Percentiles rank a stretch among this genome's conserved stretches.
These are phyloP conservation scores for Casuarina cunninghamiana DNA, from an alignment of 306 rosid species.

Conservation along the genomic window DNA sequence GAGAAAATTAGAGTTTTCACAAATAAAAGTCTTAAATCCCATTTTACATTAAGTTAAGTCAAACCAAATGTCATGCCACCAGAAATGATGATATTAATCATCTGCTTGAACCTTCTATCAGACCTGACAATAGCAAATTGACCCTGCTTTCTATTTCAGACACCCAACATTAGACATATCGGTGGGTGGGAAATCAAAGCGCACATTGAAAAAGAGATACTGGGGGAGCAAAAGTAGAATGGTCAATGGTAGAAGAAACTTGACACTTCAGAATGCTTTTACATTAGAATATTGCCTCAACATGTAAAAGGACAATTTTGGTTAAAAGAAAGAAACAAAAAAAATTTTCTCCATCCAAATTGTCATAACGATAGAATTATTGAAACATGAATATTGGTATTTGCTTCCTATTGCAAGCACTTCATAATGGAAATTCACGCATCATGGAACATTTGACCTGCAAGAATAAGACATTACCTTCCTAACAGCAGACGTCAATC, in stretches of 20 bases:
- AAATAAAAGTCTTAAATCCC: neutral
- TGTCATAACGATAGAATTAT: neutral
- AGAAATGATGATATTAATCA: neutral
- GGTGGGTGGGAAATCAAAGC: neutral
- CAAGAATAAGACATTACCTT: slow-evolving; percentile 52
- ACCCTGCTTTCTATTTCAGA: neutral
- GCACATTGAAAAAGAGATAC: neutral
- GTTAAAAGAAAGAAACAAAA: no score
- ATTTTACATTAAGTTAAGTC: neutral
- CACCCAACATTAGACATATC: neutral
- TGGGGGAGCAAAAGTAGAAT: neutral
- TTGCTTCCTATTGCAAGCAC: neutral
- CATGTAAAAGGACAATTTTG: neutral
- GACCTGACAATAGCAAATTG: neutral
- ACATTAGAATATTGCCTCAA: neutral
- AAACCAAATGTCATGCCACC: neutral
- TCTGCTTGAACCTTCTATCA: neutral
- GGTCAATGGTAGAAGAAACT: neutral
- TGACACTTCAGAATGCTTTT: neutral
- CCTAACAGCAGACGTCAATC: slow-evolving; percentile 85
- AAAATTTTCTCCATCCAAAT: neutral
- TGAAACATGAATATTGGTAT: neutral
- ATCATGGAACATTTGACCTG: neutral
- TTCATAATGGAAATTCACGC: neutral
- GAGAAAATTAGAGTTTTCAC: no score